Base-by-base conservation (phyloP, 2,329 filamentous ascomycete genomes). In the Verticillium nonalfalfae region DNA sequence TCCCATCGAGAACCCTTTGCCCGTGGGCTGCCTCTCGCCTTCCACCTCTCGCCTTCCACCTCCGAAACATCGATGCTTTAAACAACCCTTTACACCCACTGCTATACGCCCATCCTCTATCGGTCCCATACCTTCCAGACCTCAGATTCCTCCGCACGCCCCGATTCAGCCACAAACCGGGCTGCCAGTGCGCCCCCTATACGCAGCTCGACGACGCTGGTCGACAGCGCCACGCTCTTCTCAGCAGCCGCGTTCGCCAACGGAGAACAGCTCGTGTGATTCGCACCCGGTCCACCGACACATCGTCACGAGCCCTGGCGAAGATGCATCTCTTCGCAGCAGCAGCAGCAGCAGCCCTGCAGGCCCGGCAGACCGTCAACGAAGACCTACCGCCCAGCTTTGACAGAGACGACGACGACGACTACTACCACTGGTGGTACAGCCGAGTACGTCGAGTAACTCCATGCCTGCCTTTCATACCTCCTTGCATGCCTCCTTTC, bases 371-470 rank as follows among this genome's bases (percentile, higher is more conserved):
- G 57, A 60, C 56, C 11, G 38, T 55, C 26, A 59, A 59, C 10
- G 59, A 64, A 52, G 63, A 50, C 18, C 40, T 50, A n/a, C 40
- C 40, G 4, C 40, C 40, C n/a, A 18, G 40, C 18, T 50, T 21
- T 5, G 40, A 21, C 9, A 50, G 40, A 50, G 40, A 50, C 18
- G 40, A 67, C 38, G 66, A 65, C 10, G 59, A 67, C 50, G n/a
- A n/a, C n/a, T 65, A 61, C 38, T 66, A 66, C 35, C 68, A 68
- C 13, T 71, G 68, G 65, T 70, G 68, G 68, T 70, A 70, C 59
- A 69, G 67, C 33, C 60, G 59, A 36, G 68, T 68, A 65, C 39
- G 63, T 59, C 40, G n/a, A 50, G n/a, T 26, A 7, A 21, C 18
- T 21, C n/a, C 50, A 26, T 7, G 7, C 15, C 40, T 4, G n/a